These are phyloP conservation scores for Pestalotiopsis sp. DNA, from an alignment of 2,329 filamentous ascomycete genomes.

Conservation along the genomic window DNA sequence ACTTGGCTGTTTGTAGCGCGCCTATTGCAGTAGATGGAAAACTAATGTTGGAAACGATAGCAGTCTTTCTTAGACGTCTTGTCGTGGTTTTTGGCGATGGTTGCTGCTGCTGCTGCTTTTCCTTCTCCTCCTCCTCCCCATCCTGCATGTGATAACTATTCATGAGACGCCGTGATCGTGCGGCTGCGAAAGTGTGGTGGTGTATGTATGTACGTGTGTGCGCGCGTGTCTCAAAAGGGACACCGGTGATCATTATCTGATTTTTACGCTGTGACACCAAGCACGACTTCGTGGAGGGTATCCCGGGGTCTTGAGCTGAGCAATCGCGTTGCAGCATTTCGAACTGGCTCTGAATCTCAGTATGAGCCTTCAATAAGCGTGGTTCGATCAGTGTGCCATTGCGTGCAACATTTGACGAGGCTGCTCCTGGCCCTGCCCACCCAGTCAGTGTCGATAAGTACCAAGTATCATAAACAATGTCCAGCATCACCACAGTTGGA, in stretches of 20 bases:
- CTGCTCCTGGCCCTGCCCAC: not conserved
- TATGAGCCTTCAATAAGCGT: not conserved
- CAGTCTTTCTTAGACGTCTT: no score
- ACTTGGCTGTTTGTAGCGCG: no score
- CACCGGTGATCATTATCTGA: not conserved
- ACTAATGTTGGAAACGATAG: no score
- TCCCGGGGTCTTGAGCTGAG: not conserved
- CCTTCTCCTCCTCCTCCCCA: no score
- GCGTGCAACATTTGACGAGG: conserved; percentile 4
- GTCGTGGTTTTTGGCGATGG: not conserved
- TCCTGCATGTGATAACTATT: not conserved
- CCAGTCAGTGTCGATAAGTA: not conserved
- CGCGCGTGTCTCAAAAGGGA: not conserved
- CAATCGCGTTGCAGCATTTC: not conserved
- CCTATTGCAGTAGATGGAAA: no score
- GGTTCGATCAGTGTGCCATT: not conserved
- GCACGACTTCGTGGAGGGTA: not conserved
- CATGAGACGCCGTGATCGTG: not conserved
- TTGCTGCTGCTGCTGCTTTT: not conserved
- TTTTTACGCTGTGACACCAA: not conserved
- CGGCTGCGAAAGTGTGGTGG: not conserved
- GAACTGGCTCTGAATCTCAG: not conserved
- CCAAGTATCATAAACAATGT: not conserved
- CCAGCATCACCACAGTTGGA: not conserved
- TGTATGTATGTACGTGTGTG: not conserved